Base-by-base conservation (phyloP, 306 rosid species). In the Quercus wislizeni region DNA sequence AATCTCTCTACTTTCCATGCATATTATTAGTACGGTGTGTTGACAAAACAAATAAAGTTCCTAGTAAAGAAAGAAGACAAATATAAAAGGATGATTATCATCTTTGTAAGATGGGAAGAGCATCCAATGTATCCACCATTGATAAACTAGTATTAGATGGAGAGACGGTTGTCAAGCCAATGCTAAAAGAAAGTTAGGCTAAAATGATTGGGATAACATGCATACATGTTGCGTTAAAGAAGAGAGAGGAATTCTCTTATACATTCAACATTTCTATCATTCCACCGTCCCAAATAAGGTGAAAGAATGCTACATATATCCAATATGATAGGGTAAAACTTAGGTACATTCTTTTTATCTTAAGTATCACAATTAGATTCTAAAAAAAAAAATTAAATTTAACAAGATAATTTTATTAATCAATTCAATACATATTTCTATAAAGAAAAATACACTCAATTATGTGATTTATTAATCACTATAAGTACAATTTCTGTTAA, bases 21-120 rank as follows among this genome's bases (percentile, higher is more conserved):
- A 75, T 49, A 38, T 31, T 49, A 38, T 31, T 6, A 33, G 77
- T 72, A 81, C 58, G 78, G 51, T 54, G 61, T 74, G 75, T 82
- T 76, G 87, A 88, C 87, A 81, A 81, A 83, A 84, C 75, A 41
- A 78, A 76, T 83, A 88, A 89, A 82, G 78, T 87, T 88, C 84
- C 74, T 77, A 35, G 7, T 78, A 46, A 43, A 65, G 14, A 49
- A 8, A 14, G 7, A 31, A 77, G 81, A 83, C 71, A 85, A 70
- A 43, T 78, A 43, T 18, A 46, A 5, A 61, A 70, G 80, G 38
- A 17, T 73, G 51, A 78, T 25, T 17, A 63, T 70, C 81, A 38
- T 62, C 46, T 59, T 46, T 78, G n/a, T 27, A 20, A 6, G 31
- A 31, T 43, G 58, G 71, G 68, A 68, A 59, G 51, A 15, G 83